Base-by-base conservation (phyloP, 2,329 filamentous ascomycete genomes). In the Fusarium sp. region DNA sequence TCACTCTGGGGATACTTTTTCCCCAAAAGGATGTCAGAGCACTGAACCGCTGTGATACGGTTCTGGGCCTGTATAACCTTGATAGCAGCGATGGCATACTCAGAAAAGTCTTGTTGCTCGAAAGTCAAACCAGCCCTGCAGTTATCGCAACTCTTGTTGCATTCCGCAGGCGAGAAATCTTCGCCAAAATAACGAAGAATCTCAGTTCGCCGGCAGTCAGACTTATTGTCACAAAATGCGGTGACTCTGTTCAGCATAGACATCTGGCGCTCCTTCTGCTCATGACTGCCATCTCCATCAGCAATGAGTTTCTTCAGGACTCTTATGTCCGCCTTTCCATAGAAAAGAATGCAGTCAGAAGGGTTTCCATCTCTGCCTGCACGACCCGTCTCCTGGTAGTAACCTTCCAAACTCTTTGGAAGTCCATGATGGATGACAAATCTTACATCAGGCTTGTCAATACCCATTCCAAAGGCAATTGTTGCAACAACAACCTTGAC, bases 401-500 rank as follows among this genome's bases (percentile, higher is more conserved):
- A 99, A 1, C 96, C 96, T 81, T 99, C 96, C 56, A 99, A 83
- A 74, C 93, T 98, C 80, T 99, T 98, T 2, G 96, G 96, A 8
- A 99, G 85, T 45, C 90, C 92, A 75, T 97, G 91, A 77, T 99
- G 97, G 42, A 99, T 93, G 34, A 99, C 96, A 78, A 97, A 99
- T 28, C 96, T 92, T 49, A 99, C 96, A 78, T 99, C 92, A 1
- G 94, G 89, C 79, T 99, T 99, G 83, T 99, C 96, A 71, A 99
- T 99, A n/a, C 96, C 96, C 96, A 99, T 99, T 9, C 96, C 96
- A 77, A 99, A 99, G 25, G 96, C 96, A 78, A 99, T 98, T 0
- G 96, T 99, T 21, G 96, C 97, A 51, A 99, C 96, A 45, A 99
- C 97, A 34, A 99, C 92, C 72, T 97, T 92, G 74, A 91, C 88